These are phyloP conservation scores for Fraxinus xanthoxyloides DNA, from an alignment of 305 asterid species.

Conservation along the genomic window DNA sequence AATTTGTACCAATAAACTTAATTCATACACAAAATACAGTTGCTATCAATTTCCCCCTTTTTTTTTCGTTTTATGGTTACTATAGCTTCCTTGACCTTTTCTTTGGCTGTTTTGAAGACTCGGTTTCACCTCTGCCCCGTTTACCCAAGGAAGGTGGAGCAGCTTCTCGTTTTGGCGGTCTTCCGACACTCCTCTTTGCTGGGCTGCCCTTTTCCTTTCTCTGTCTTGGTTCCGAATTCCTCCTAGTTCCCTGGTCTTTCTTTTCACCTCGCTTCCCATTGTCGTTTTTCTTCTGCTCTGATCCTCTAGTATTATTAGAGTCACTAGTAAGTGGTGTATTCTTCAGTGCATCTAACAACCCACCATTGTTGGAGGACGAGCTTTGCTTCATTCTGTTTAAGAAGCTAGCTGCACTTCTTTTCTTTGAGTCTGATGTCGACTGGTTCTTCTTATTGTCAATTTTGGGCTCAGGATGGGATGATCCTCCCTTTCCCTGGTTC, in stretches of 20 bases:
- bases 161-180: conserved; percentile 63
- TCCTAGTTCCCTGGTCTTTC: conserved; percentile 34
- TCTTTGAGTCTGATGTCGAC: too few relatives aligned
- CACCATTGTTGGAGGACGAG: too few relatives aligned
- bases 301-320: conserved; percentile 28
- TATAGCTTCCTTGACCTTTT: conserved; percentile 62
- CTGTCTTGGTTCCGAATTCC: conserved; percentile 36
- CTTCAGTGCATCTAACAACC: too few relatives aligned
- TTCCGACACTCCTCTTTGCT: conserved; percentile 50
- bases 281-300: conserved; percentile 43
- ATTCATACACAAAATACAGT: conserved; percentile 39
- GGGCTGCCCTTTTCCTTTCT: conserved; percentile 46
- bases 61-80: neutral
- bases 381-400: too few relatives aligned
- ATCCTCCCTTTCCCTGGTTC: too few relatives aligned
- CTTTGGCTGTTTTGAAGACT: conserved; percentile 52
- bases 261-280: conserved; percentile 38
- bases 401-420: too few relatives aligned
- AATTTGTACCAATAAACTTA: neutral
- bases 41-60: conserved; percentile 12
- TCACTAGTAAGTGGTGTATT: conserved; percentile 49
- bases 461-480: too few relatives aligned
- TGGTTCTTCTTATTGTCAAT: too few relatives aligned
- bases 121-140: conserved; percentile 39
- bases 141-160: conserved; percentile 40